Base-by-base conservation (phyloP, 805 yeast genomes). In the Ogataea paradorogensis region DNA sequence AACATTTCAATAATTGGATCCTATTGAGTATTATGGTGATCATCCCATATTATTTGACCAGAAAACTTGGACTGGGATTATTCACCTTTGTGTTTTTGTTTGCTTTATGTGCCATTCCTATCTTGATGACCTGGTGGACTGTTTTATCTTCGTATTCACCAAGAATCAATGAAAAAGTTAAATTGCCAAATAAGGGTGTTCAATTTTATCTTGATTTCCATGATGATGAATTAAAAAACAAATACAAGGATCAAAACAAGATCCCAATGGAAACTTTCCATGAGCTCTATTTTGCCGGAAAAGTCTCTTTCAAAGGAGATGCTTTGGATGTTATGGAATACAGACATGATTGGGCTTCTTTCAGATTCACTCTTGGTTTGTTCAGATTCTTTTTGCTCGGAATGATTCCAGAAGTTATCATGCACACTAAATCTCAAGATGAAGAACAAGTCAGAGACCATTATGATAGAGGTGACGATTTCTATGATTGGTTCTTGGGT, bases 401-500 rank as follows among this genome's bases (percentile, higher is more conserved):
- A 33, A 78, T 88, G 84, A 84, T 88, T 50, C 96, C 96, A 31
- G 96, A 88, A 68, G 95, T 88, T 42, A 83, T 88, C 55, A 62
- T 88, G 80, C 96, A 88, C 70, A 82, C 95, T 50, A 80, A 87
- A 61, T 84, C 95, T 15, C 96, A 88, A 70, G 96, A 89, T 62
- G 96, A 88, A 70, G 96, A 88, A 67, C 96, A 88, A 67, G 96
- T 88, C 42, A 80, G 95, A 66, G 96, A 84, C 58, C 95, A 88
- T 69, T 88, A 88, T 64, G 96, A 89, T 71, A 84, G 96, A 55
- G 96, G 96, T 65, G 96, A 88, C 61, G 96, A 89, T 66, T 88
- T 88, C 66, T 89, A 89, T 76, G 69, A 89, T 40, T 88, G 95
- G 95, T 88, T 88, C 71, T 71, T 88, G 53, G 96, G 96, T 46